These are phyloP conservation scores for Gossypioides kirkii DNA, from an alignment of 345 rosid species.

Conservation along the genomic window DNA sequence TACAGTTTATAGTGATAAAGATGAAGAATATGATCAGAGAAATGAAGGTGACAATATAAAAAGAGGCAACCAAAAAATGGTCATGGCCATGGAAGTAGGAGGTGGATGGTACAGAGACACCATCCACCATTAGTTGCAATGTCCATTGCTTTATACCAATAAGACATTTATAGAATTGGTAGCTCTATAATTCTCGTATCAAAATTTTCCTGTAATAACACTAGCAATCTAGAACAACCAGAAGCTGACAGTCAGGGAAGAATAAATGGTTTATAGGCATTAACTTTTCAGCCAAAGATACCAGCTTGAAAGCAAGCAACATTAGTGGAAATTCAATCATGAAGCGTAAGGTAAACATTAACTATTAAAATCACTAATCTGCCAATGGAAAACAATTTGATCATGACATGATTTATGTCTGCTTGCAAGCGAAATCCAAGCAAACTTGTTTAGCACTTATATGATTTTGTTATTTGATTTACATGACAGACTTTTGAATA, in stretches of 20 bases:
- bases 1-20: not conserved
- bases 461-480: not conserved
- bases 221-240: constrained; percentile 8
- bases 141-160: constrained; percentile 9
- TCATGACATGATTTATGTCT: not conserved
- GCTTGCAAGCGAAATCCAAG: not conserved
- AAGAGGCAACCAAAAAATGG: not conserved
- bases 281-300: not conserved
- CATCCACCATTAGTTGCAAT: constrained; percentile 17
- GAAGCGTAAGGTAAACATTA: not conserved
- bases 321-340: constrained; percentile 1
- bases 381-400: not conserved
- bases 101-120: constrained; percentile 10
- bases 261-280: not conserved
- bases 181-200: not conserved
- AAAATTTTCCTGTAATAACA: constrained; percentile 6
- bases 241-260: constrained; percentile 8
- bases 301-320: not conserved
- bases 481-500: not conserved
- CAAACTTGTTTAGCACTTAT: not conserved
- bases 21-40: not conserved
- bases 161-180: constrained; percentile 6
- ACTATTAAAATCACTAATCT: not conserved
- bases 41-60: not conserved
- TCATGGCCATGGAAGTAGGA: not conserved